Percentiles rank a stretch among this genome's conserved stretches.
Evolutionary conservation across 2,329 filamentous ascomycete species (phyloP).

Genomic region (Aspergillus phoenicis): DNA sequence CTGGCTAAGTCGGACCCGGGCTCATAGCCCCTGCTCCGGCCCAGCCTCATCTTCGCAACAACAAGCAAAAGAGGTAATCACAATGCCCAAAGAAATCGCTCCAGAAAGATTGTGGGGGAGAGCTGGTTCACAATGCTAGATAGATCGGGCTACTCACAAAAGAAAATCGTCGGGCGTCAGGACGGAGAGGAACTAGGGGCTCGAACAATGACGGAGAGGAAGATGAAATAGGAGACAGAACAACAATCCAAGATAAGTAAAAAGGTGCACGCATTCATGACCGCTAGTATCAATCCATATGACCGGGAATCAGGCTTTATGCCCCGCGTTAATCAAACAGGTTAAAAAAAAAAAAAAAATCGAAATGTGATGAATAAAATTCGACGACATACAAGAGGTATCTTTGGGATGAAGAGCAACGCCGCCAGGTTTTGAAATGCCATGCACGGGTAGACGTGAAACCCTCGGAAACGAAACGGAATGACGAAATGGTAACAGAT

Average conservation of each 20-base stretch:
- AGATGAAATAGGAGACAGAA: neutral
- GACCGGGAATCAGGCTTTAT: slow-evolving; percentile 17
- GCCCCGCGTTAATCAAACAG: slow-evolving; percentile 24
- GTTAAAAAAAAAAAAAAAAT: slow-evolving; percentile 7
- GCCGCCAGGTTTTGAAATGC: slow-evolving; percentile 42
- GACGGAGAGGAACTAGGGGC: slow-evolving; percentile 11
- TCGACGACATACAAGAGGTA: slow-evolving; percentile 41
- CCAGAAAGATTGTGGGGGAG: slow-evolving; percentile 21
- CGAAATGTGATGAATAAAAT: slow-evolving; percentile 7
- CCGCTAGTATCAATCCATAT: slow-evolving; percentile 25
- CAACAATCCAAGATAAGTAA: neutral
- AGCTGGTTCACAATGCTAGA: slow-evolving; percentile 22
- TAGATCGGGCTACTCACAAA: slow-evolving; percentile 32
- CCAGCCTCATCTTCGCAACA: no score
- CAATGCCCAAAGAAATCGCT: slow-evolving; percentile 16
- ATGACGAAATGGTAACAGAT: slow-evolving; percentile 25
- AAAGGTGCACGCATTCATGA: slow-evolving; percentile 26
- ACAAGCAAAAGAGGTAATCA: slow-evolving; percentile 14
- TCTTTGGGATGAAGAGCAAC: slow-evolving; percentile 41
- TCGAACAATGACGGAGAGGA: slow-evolving; percentile 9
- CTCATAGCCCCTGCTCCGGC: no score
- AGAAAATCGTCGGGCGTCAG: slow-evolving; percentile 35
- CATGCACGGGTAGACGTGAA: slow-evolving; percentile 37
- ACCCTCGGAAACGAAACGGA: slow-evolving; percentile 31
- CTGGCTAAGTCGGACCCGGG: no score